Percentiles rank a stretch among this genome's conserved stretches.
Evolutionary conservation across 2,329 filamentous ascomycete genomes (phyloP).

Genomic region (Pezicula carpinea): DNA sequence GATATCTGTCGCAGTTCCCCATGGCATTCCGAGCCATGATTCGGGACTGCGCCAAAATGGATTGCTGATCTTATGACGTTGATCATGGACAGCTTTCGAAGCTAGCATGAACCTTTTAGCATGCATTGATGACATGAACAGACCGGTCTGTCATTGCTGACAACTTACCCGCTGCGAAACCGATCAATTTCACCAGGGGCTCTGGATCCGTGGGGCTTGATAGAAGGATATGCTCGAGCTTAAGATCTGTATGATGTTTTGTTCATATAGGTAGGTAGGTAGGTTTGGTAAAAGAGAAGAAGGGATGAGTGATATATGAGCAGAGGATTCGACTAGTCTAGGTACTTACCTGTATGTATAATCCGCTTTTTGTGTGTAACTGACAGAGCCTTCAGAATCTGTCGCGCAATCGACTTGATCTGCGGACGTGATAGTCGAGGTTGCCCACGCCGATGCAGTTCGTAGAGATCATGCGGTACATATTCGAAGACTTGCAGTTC

Average conservation of each 20-base stretch:
- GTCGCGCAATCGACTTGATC: constrained; percentile 8
- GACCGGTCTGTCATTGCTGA: not conserved
- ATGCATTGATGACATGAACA: not conserved
- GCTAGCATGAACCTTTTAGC: constrained; percentile 6
- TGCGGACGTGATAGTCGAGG: constrained; percentile 4
- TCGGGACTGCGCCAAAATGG: constrained; percentile 10
- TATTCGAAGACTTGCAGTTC: constrained; percentile 7
- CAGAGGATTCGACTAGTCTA: not conserved
- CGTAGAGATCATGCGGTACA: constrained; percentile 7
- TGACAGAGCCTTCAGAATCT: constrained; percentile 7
- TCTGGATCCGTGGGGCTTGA: constrained; percentile 3
- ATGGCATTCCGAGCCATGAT: constrained; percentile 8
- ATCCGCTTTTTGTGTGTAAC: constrained; percentile 6
- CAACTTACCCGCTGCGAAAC: constrained; percentile 9
- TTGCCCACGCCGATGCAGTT: constrained; percentile 3
- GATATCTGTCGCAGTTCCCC: constrained; percentile 6
- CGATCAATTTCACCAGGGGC: constrained; percentile 7
- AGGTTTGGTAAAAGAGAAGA: too few species aligned
- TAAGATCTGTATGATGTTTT: constrained; percentile 3
- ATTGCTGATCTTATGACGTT: constrained; percentile 7
- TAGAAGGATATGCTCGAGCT: constrained; percentile 8
- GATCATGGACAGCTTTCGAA: constrained; percentile 3
- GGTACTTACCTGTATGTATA: constrained; percentile 7
- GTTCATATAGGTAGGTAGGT: too few species aligned
- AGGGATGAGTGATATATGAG: too few species aligned